Conservation (phyloP, 2,329 filamentous ascomycete species). For the Podosphaera aphanis region DNA sequence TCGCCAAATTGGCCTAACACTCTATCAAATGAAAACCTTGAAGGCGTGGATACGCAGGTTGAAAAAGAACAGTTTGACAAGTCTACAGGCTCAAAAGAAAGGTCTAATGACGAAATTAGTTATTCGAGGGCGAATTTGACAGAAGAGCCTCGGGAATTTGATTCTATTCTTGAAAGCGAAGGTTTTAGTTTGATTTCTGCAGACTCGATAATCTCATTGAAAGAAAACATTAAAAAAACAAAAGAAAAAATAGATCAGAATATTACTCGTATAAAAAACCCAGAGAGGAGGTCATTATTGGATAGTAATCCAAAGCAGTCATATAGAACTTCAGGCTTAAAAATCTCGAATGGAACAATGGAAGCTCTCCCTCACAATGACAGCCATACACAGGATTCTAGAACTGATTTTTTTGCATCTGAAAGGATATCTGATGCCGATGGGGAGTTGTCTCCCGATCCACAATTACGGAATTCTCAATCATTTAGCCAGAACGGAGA, state of each 20-base stretch:
- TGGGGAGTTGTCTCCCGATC: neutral
- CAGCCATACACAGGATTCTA: neutral
- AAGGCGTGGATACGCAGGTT: neutral
- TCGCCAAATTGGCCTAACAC: conserved; percentile 2
- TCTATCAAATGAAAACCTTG: neutral
- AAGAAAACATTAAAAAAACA: conserved; percentile 19
- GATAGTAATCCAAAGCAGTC: neutral
- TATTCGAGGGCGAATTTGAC: conserved; percentile 14
- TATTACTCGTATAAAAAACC: neutral
- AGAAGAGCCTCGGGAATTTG: conserved; percentile 21
- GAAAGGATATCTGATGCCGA: neutral
- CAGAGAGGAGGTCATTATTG: neutral
- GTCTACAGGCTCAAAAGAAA: neutral
- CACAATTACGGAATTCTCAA: neutral
- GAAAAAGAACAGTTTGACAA: neutral
- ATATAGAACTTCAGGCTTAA: neutral
- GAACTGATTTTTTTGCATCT: neutral
- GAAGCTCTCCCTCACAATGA: neutral
- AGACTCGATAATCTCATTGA: conserved; percentile 26
- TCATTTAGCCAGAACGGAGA: neutral
- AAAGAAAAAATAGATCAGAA: conserved; percentile 3
- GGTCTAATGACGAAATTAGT: neutral
- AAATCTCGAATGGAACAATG: neutral
- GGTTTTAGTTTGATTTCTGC: conserved; percentile 33
- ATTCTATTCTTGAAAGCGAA: conserved; percentile 32